These are phyloP conservation scores for Fusarium sp. DNA, from an alignment of 2,329 filamentous ascomycete species.

Conservation along the genomic window DNA sequence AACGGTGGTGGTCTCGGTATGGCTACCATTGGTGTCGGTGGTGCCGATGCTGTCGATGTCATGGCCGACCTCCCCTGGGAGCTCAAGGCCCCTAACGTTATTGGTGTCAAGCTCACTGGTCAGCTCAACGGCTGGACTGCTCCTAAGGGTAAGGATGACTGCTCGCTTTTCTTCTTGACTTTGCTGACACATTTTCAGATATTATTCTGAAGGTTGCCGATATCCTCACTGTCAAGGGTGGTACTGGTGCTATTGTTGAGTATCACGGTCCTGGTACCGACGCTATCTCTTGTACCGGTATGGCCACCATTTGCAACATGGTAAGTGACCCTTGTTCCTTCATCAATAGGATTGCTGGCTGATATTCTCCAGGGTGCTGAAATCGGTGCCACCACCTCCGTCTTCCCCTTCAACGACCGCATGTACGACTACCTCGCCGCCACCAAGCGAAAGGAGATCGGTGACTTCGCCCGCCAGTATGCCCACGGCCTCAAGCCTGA, in stretches of 20 bases:
- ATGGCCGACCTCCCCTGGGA: slow-evolving; percentile 99
- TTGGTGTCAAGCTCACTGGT: slow-evolving; percentile 95
- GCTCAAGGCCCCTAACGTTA: slow-evolving; percentile 95
- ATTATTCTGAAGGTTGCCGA: slow-evolving; percentile 98
- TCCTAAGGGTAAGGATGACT: slow-evolving; percentile 76
- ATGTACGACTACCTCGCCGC: slow-evolving; percentile 96
- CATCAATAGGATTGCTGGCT: not conserved
- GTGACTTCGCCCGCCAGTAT: slow-evolving; percentile 87
- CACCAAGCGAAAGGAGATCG: slow-evolving; percentile 90
- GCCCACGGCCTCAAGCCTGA: slow-evolving; percentile 87
- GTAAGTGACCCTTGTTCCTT: slow-evolving; percentile 50
- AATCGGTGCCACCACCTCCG: slow-evolving; percentile 86
- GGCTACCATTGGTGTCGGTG: slow-evolving; percentile 94
- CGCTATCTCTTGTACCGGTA: slow-evolving; percentile 83
- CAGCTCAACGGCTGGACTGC: slow-evolving; percentile 89
- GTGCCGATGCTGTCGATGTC: slow-evolving; percentile 97
- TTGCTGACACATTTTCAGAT: slow-evolving; percentile 62
- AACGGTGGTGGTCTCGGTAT: slow-evolving; percentile 97
- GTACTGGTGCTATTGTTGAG: slow-evolving; percentile 90
- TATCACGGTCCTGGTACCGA: slow-evolving; percentile 70
- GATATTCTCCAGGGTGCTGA: slow-evolving; percentile 59
- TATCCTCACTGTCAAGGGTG: slow-evolving; percentile 97
- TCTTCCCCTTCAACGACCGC: slow-evolving; percentile 98
- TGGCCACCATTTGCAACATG: slow-evolving; percentile 83
- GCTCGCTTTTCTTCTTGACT: not conserved